Evolutionary conservation across 148 eudicot species (phyloP), one percentile per base, ranked within the genome.

Genomic region (Camellia lanceoleosa): DNA sequence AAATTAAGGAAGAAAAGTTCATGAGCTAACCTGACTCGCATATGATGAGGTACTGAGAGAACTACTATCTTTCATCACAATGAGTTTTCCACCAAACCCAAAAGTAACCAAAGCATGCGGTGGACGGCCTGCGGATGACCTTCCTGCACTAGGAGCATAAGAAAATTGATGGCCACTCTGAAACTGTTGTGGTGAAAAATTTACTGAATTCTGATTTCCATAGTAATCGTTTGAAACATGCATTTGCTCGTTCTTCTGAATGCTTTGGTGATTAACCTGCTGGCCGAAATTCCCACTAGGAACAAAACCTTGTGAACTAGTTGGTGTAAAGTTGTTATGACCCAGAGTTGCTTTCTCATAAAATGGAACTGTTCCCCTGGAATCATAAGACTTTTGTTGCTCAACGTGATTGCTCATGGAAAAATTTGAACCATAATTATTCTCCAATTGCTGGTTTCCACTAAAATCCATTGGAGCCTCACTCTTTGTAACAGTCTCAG

Each of bases 31-130:
- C 97, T 94, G 89, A 82, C 79, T 83, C 44, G 86, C 92, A 74
- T 82, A 78, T 30, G 89, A 79, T 52, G 88, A 80, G 67, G 75
- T 83, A 70, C 80, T 80, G 16, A 77, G 62, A 74, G 83, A 78
- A 77, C n/a, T 73, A 16, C 52, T 72, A 69, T 87, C 86, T 85
- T 89, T 93, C 95, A 89, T 86, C 58, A 91, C 85, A 56, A 91
- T 83, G 68, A 93, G 94, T 76, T 91, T 91, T 59, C 97, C 97
- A 16, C 97, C 97, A 85, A 93, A 93, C 8, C 97, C 97, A 89
- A 93, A 93, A 23, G 91, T 75, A 58, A 89, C 92, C 38, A 93
- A 84, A 59, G 97, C 93, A 86, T 91, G 95, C 2, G 90, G 84
- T 71, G 93, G 93, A 46, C 91, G 93, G 30, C 90, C 93, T 38